Base-by-base conservation (phyloP, 2,329 filamentous ascomycete genomes). In the Pyricularia sp. region DNA sequence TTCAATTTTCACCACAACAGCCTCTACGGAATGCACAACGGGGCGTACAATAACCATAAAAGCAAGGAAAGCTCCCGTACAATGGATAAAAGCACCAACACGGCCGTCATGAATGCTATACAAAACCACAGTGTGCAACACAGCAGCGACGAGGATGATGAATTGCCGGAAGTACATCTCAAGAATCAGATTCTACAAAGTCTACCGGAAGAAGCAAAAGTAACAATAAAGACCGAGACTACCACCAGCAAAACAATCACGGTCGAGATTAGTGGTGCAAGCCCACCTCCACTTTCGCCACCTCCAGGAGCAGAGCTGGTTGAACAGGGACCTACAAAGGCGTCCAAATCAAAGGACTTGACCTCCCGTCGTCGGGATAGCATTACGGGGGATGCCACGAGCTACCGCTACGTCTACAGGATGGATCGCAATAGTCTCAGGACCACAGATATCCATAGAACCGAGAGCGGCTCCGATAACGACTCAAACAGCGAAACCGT, bases 181-280 rank as follows among this genome's bases (percentile, higher is more conserved):
- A 84, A 77, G 71, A 80, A 76, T 67, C 82, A 82, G 68, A 86
- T 84, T 62, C 73, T 82, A 68, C 80, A 79, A 62, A 78, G 85
- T 0, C 72, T 87, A 4, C 80, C 84, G 0, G 72, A 79, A 0
- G 80, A 83, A 60, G 81, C 85, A 0, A 80, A 79, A n/a, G 81
- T 88, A 6, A 83, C 83, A 9, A 83, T 88, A 49, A 82, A 81
- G 0, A 86, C 84, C 6, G 81, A 82, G 2, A 83, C 84, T 0
- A 80, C 79, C 1, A 86, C 82, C 1, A 84, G 81, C 8, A 86
- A 87, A 67, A 87, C 79, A 16, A 85, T 88, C 69, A 87, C 85
- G 0, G 84, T 88, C 2, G 84, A 88, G 64, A 80, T 88, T 49
- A 79, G 79, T 16, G 83, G 84, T 31, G 82, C 82, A 0, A 76